A percentile compares a stretch with the other conserved stretches of the same genome.
These are phyloP conservation scores for Penicillium samsonianum DNA, from an alignment of 495 filamentous ascomycete species.

Conservation along the genomic window DNA sequence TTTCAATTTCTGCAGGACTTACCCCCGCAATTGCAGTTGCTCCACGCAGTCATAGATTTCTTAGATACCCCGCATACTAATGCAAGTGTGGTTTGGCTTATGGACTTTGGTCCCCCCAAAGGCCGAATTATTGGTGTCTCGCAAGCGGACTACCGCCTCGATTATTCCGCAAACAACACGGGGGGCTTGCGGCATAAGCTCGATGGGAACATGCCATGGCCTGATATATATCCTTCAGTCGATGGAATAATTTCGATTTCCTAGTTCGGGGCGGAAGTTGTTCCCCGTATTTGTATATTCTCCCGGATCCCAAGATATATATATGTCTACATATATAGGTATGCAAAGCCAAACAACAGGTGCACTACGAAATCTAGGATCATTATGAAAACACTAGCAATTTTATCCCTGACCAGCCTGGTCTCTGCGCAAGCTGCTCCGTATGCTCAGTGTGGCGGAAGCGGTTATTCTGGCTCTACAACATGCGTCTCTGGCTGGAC, in stretches of 20 bases:
- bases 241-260: slow-evolving; percentile 2
- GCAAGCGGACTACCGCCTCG: background rate
- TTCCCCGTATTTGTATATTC: background rate
- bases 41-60: background rate
- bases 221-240: background rate
- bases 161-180: slow-evolving; percentile 25
- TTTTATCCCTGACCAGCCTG: slow-evolving; percentile 24
- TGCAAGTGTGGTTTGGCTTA: background rate
- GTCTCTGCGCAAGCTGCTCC: slow-evolving; percentile 29
- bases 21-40: slow-evolving; percentile 1
- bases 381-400: slow-evolving; percentile 12
- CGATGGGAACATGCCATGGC: background rate
- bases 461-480: slow-evolving; percentile 28
- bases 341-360: background rate
- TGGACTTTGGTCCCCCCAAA: background rate
- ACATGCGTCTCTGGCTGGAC: slow-evolving; percentile 33
- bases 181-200: background rate
- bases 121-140: background rate
- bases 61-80: background rate
- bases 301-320: background rate
- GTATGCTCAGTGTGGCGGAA: slow-evolving; percentile 42
- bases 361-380: background rate
- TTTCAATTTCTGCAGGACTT: background rate
- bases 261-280: slow-evolving; percentile 17
- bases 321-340: background rate